Conservation (phyloP, 2,329 filamentous ascomycete species). For the Ophiostoma sp. region DNA sequence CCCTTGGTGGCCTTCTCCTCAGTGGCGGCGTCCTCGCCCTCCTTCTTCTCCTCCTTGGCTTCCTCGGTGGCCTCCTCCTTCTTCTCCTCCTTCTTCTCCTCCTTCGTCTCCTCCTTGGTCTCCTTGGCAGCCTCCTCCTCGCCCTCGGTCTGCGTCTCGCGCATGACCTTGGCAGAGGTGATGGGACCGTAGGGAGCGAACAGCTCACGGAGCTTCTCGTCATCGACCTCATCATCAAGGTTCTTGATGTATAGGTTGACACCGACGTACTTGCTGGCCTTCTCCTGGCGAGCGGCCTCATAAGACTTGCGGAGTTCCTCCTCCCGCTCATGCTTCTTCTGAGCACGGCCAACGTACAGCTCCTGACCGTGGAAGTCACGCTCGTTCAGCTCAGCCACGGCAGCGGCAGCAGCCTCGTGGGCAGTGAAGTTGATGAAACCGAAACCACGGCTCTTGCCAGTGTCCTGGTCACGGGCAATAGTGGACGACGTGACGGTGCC, state of each 20-base stretch:
- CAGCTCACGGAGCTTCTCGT: conserved; percentile 94
- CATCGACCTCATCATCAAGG: conserved; percentile 92
- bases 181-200: conserved; percentile 91
- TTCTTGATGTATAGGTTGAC: conserved; percentile 99
- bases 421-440: conserved; percentile 95
- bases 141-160: conserved; percentile 66
- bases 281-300: conserved; percentile 94
- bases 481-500: conserved; percentile 96
- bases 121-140: conserved; percentile 62
- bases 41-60: conserved; percentile 11
- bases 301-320: conserved; percentile 99
- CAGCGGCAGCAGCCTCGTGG: conserved; percentile 81
- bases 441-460: conserved; percentile 89
- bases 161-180: conserved; percentile 99
- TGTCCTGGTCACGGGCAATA: conserved; percentile 80
- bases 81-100: conserved; percentile 87
- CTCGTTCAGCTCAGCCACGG: conserved; percentile 89
- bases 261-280: conserved; percentile 98
- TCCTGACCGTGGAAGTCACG: conserved; percentile 92
- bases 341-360: conserved; percentile 94
- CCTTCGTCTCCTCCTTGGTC: conserved; percentile 92
- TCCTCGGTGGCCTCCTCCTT: conserved; percentile 70
- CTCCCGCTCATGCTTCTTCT: conserved; percentile 99
- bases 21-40: conserved; percentile 31
- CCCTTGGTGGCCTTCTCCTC: conserved; percentile 65